These are phyloP conservation scores for Chalaropsis ovoidea DNA, from an alignment of 2,329 filamentous ascomycete species.

Conservation along the genomic window DNA sequence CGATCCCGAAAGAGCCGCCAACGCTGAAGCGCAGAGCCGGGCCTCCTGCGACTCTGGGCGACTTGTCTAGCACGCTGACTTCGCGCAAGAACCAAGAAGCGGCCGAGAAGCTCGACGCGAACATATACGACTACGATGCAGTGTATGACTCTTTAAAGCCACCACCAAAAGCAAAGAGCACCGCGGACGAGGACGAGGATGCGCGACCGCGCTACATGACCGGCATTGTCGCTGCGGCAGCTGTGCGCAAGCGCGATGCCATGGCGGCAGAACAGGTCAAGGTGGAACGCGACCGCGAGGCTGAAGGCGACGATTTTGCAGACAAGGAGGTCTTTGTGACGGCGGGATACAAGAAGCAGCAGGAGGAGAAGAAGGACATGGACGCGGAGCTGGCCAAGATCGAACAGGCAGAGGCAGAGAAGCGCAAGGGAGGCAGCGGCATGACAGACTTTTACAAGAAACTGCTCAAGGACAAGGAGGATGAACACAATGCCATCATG, in stretches of 20 bases:
- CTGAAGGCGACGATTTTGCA: conserved; percentile 68
- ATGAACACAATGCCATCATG: conserved; percentile 57
- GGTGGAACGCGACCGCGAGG: conserved; percentile 65
- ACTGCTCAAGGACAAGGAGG: conserved; percentile 60
- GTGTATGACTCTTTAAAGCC: conserved; percentile 70
- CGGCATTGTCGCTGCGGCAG: conserved; percentile 60
- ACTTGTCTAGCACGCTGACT: conserved; percentile 55
- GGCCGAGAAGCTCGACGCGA: conserved; percentile 57
- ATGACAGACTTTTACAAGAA: conserved; percentile 72
- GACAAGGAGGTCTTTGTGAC: conserved; percentile 84
- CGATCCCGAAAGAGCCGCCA: conserved; percentile 13
- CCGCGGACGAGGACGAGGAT: conserved; percentile 45
- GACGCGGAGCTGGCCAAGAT: conserved; percentile 61
- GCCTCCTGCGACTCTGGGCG: conserved; percentile 45
- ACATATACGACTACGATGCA: conserved; percentile 76
- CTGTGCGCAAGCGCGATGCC: conserved; percentile 66
- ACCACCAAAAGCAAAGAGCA: conserved; percentile 48
- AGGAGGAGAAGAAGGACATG: conserved; percentile 59
- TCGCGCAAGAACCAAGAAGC: conserved; percentile 54
- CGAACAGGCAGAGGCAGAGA: conserved; percentile 55
- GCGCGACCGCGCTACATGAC: conserved; percentile 70
- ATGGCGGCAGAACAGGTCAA: conserved; percentile 71
- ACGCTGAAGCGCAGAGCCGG: conserved; percentile 32
- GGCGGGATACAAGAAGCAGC: conserved; percentile 69
- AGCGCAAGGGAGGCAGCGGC: conserved; percentile 49